phyloP scores from a whole-genome alignment of 2,329 filamentous ascomycete species.

The Aureobasidium sp. region DNA sequence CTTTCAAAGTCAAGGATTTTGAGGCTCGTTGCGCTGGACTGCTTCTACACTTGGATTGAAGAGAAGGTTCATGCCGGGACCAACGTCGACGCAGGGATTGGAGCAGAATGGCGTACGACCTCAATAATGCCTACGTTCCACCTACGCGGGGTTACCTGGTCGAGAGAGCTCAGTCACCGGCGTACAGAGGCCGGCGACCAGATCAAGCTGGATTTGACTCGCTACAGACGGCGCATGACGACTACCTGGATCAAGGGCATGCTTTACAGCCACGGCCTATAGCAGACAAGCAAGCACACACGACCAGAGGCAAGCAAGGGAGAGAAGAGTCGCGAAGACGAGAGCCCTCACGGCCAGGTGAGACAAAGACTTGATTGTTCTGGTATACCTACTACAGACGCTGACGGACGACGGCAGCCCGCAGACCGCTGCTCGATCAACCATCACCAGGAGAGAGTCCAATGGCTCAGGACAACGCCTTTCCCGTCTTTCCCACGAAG shows the following conservation, averaged over 20 bases:
- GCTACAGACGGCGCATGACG: neutral
- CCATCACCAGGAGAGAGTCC: conserved; percentile 22
- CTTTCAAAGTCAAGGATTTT: neutral
- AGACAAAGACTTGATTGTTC: neutral
- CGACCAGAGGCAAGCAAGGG: conserved; percentile 16
- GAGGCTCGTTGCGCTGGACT: neutral
- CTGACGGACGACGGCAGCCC: conserved; percentile 6
- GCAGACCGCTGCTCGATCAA: conserved; percentile 24
- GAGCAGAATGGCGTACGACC: conserved; percentile 34
- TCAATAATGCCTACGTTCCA: conserved; percentile 29
- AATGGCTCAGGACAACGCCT: conserved; percentile 38
- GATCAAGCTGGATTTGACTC: neutral
- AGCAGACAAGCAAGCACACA: conserved; percentile 21
- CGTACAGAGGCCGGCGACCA: conserved; percentile 23
- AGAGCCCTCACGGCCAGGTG: neutral
- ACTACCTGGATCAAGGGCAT: neutral
- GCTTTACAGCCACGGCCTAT: neutral
- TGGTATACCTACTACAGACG: neutral
- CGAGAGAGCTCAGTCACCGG: conserved; percentile 21
- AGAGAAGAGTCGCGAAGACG: neutral
- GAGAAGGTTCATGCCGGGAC: neutral
- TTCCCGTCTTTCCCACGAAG: conserved; percentile 38
- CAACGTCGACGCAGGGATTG: conserved; percentile 4
- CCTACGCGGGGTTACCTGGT: conserved; percentile 30
- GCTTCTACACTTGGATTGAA: neutral